Evolutionary conservation across 768 basidiomycete species (phyloP), one percentile per base, ranked within the genome.

Genomic region (Lactarius pseudohatsudake): DNA sequence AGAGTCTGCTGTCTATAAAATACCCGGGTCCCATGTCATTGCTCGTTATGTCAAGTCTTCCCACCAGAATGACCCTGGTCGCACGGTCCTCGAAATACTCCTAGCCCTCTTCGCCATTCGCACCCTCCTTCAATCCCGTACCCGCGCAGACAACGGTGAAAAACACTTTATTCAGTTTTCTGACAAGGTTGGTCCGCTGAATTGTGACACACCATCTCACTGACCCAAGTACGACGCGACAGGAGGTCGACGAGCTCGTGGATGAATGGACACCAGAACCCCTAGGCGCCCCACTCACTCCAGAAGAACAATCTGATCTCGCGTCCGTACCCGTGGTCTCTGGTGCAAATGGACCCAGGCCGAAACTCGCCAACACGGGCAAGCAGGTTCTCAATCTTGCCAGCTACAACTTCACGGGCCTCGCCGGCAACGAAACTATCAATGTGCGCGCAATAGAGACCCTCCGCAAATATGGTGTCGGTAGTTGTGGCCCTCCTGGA

Each of bases 181-280:
- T 61, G 92, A 95, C 71, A 94, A 97, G 84, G 96, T 94, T 62
- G 36, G 80, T 75, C 20, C 28, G 32, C 50, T 18, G 32, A 15
- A 32, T 47, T 32, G 64, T 11, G 36, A 38, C 34, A 13, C n/a
- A 15, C 6, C 2, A 45, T 15, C 26, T 57, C 4, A 20, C 32
- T 62, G 11, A 64, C 47, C 53, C 18, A 10, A 8, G 20, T 69
- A 34, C 28, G n/a, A 50, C 16, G 9, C 36, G 36, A 43, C 71
- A 96, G 97, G 36, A 99, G 88, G 86, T 98, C 53, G 88, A 98
- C 74, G 97, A 98, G 74, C 84, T 98, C 30, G 95, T 99, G 2
- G 89, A 93, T 61, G 97, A 98, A 76, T 99, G 94, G 93, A 80
- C 79, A 3, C 97, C 97, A 0, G 92, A 96, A 67, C 86, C 92